Percentiles rank a stretch among this genome's conserved stretches.
Conservation (phyloP, 257 asterid species). For the Verbena officinalis region DNA sequence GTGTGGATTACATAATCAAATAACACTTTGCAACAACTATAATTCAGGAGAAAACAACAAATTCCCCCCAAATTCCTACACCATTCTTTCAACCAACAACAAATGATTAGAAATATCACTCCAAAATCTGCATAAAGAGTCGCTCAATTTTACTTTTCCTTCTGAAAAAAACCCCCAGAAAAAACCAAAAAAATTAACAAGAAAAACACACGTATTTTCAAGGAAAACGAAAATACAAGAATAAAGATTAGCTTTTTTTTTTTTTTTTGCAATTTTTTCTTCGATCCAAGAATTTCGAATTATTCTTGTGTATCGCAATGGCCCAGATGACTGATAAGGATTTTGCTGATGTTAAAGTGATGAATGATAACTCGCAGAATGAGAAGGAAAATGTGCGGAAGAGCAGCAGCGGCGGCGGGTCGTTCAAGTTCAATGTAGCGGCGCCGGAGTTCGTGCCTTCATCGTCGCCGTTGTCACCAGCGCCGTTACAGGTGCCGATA, state of each 20-base stretch:
- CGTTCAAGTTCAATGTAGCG: slow-evolving; percentile 73
- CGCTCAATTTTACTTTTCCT: background rate
- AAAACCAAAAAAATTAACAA: too few species aligned
- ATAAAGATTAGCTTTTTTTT: too few species aligned
- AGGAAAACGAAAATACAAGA: too few species aligned
- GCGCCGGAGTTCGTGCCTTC: slow-evolving; percentile 95
- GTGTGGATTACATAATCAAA: background rate
- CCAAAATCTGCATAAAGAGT: slow-evolving; percentile 7
- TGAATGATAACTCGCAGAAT: background rate
- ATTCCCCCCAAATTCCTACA: slow-evolving; percentile 1
- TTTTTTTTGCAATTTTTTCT: background rate
- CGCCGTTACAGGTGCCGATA: slow-evolving; percentile 43
- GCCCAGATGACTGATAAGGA: slow-evolving; percentile 44
- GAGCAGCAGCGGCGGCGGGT: slow-evolving; percentile 29
- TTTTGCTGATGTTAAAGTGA: slow-evolving; percentile 4
- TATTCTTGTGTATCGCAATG: slow-evolving; percentile 29
- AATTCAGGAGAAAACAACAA: slow-evolving; percentile 55
- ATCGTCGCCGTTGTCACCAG: slow-evolving; percentile 24
- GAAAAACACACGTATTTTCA: too few species aligned
- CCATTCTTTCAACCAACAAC: slow-evolving; percentile 2
- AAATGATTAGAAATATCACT: slow-evolving; percentile 8
- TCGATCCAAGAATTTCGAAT: slow-evolving; percentile 8
- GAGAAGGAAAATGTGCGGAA: background rate
- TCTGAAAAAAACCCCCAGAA: too few species aligned
- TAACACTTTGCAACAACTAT: slow-evolving; percentile 31